phyloP scores from a whole-genome alignment of 2,329 filamentous ascomycete species.

The Gliomastix tumulicola region DNA sequence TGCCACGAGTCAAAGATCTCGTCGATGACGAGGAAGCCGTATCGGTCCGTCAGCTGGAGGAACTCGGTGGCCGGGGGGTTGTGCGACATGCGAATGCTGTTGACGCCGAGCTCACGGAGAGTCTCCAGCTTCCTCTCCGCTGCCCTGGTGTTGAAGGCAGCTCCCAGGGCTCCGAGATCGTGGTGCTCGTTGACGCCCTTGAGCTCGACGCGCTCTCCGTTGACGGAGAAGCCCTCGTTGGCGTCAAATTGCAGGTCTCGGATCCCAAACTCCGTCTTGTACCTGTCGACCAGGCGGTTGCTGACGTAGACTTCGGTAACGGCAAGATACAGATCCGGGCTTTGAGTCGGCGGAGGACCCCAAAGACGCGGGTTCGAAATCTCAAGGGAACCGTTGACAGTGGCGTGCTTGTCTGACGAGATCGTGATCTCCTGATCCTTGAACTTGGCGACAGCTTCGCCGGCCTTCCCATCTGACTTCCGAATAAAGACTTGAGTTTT shows the following conservation, averaged over 20 bases:
- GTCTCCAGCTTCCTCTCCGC: constrained; percentile 40
- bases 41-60: constrained; percentile 38
- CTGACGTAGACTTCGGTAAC: constrained; percentile 27
- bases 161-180: constrained; percentile 40
- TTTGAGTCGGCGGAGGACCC: constrained; percentile 37
- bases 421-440: constrained; percentile 18
- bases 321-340: constrained; percentile 39
- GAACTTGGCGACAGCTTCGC: constrained; percentile 23
- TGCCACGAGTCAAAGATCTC: constrained; percentile 48
- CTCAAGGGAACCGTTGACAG: constrained; percentile 20
- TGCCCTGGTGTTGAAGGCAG: constrained; percentile 42
- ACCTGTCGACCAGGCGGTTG: constrained; percentile 26
- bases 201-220: constrained; percentile 33
- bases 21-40: constrained; percentile 43
- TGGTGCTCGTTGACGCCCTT: constrained; percentile 44
- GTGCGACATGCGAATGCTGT: constrained; percentile 43
- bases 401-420: constrained; percentile 17
- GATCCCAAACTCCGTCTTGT: constrained; percentile 43
- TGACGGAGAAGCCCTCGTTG: constrained; percentile 35
- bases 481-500: constrained; percentile 32
- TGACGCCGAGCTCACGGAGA: constrained; percentile 41
- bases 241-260: constrained; percentile 31
- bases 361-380: constrained; percentile 32
- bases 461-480: constrained; percentile 14
- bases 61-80: constrained; percentile 45